These are phyloP conservation scores for Penicillium brasilianum DNA, from an alignment of 2,329 filamentous ascomycete genomes.

Conservation along the genomic window DNA sequence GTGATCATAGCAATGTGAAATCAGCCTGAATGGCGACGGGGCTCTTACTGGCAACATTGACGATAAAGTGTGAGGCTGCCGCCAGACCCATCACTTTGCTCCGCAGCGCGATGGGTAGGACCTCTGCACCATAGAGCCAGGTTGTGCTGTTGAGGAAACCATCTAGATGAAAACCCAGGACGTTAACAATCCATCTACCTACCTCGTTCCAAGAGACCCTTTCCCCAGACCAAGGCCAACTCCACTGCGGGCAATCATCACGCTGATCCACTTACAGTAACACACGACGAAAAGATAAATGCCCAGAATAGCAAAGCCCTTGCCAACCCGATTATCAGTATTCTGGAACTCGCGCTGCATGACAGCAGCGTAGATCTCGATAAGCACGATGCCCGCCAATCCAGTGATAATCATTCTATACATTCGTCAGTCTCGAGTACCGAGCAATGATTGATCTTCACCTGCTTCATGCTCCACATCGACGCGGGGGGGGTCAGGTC, in stretches of 20 bases:
- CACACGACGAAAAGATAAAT: slow-evolving; percentile 64
- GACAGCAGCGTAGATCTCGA: slow-evolving; percentile 64
- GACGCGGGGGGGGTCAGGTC: neutral
- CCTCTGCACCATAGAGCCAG: slow-evolving; percentile 62
- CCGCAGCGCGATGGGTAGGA: slow-evolving; percentile 58
- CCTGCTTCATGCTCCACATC: neutral
- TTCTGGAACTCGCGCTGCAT: slow-evolving; percentile 64
- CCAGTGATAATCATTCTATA: slow-evolving; percentile 61
- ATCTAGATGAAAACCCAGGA: slow-evolving; percentile 38
- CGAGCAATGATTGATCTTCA: neutral
- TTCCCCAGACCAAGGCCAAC: neutral
- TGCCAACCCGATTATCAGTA: slow-evolving; percentile 60
- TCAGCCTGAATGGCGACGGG: neutral
- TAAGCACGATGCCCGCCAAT: slow-evolving; percentile 57
- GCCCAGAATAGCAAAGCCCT: slow-evolving; percentile 64
- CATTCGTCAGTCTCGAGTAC: neutral
- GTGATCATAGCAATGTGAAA: neutral
- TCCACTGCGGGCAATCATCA: neutral
- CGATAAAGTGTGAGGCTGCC: slow-evolving; percentile 59
- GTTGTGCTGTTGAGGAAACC: slow-evolving; percentile 60
- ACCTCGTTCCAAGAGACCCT: too few relatives aligned
- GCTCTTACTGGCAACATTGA: slow-evolving; percentile 56
- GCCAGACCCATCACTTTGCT: slow-evolving; percentile 63
- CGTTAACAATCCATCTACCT: slow-evolving; percentile 7
- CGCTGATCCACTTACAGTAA: slow-evolving; percentile 52